Base-by-base conservation (phyloP, 495 filamentous ascomycete species). In the Lichenothelia convexa region DNA sequence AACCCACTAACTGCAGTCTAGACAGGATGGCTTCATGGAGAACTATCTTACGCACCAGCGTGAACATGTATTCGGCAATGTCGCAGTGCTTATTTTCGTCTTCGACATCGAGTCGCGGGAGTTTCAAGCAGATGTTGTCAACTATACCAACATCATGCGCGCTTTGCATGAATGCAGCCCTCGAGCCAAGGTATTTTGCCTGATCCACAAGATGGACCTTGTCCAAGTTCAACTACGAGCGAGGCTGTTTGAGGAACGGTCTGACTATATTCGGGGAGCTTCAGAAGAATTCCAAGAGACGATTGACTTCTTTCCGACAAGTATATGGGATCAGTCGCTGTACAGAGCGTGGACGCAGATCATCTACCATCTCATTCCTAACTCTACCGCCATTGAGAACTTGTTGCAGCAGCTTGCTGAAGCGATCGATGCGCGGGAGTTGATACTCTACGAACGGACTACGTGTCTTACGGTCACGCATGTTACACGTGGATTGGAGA, bases 161-260 rank as follows among this genome's bases (percentile, higher is more conserved):
- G 89, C 89, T 0, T 64, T 97, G 21, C 61, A 69, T 21, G 84
- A 94, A 56, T 89, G 75, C 63, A 85, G 78, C 17, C 78, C 80
- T 30, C 65, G 65, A 6, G 87, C 89, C 34, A 74, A 77, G 45
- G 71, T 95, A 45, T 97, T 93, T 60, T 78, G 84, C 35, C 70
- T 97, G 5, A 77, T 97, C 41, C 89, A 97, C 68, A 97, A 97
- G 56, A 93, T 97, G 77, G 89, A 97, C 55, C 71, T 97, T n/a
- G 83, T 95, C 38, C 80, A 82, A 47, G 68, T 71, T 22, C 64
- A 77, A 40, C 68, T 75, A 46, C 73, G 87, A 22, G 71, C 80
- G 43, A 69, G 71, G 26, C 71, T 93, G 41, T 93, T 89, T 57
- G 70, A 81, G 38, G 77, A 87, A 43, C 72, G 81, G 32, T 71